A percentile compares a stretch with the other conserved stretches of the same genome.
Conservation (phyloP, 257 asterid genomes). For the Agastache rugosa region DNA sequence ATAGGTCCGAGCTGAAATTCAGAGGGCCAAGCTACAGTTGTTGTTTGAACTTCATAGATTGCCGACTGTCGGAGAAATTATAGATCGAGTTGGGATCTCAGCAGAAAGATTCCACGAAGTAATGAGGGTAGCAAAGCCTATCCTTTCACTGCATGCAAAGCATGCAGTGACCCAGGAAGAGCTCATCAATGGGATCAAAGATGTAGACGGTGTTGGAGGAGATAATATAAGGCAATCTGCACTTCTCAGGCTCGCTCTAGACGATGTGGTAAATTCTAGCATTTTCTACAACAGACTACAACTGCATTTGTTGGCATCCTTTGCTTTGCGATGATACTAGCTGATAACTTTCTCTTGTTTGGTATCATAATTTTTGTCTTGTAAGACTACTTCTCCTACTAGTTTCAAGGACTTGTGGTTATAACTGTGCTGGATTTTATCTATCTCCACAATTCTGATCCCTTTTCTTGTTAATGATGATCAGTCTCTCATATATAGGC, state of each 20-base stretch:
- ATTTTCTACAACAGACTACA: conserved; percentile 2
- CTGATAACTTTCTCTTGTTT: neutral
- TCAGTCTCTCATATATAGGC: neutral
- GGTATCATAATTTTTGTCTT: neutral
- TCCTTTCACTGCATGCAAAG: conserved; percentile 72
- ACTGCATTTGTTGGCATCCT: neutral
- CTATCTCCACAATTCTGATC: neutral
- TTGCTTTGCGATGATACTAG: neutral
- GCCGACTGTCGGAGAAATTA: conserved; percentile 71
- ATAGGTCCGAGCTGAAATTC: conserved; percentile 78
- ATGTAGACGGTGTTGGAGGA: conserved; percentile 72
- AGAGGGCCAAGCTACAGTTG: conserved; percentile 68
- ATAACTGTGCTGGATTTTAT: neutral
- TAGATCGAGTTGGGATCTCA: conserved; percentile 68
- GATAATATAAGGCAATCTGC: conserved; percentile 80
- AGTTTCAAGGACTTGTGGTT: neutral
- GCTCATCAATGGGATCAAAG: conserved; percentile 72
- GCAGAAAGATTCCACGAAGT: conserved; percentile 79
- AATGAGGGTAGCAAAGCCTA: conserved; percentile 72
- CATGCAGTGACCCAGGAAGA: conserved; percentile 78
- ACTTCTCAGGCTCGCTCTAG: conserved; percentile 91
- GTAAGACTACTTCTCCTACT: neutral
- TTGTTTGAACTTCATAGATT: conserved; percentile 67
- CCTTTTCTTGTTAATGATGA: neutral
- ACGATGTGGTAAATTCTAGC: conserved; percentile 76